A percentile compares a stretch with the other conserved stretches of the same genome.
Evolutionary conservation across 2,329 filamentous ascomycete genomes (phyloP).

Genomic region (Penicillium griseofulvum): DNA sequence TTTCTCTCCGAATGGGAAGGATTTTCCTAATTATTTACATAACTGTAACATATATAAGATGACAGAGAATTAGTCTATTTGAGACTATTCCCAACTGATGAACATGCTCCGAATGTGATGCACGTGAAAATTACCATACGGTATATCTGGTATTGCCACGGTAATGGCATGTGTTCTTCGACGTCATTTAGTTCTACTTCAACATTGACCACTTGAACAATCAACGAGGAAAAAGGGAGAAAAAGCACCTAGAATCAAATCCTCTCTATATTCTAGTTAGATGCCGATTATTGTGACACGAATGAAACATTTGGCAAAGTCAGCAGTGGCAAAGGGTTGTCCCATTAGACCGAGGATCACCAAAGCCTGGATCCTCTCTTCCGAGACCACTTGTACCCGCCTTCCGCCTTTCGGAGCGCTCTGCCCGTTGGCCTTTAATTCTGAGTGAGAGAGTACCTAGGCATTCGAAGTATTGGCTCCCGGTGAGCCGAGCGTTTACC

Average conservation of each 20-base stretch:
- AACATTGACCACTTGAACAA: background rate
- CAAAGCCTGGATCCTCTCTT: conserved; percentile 37
- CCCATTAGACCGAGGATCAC: conserved; percentile 43
- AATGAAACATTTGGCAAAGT: background rate
- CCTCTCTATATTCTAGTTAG: background rate
- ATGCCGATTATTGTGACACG: conserved; percentile 10
- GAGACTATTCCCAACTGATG: background rate
- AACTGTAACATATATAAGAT: background rate
- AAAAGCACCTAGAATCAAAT: background rate
- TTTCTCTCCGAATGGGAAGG: background rate
- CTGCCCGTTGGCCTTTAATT: conserved; percentile 19
- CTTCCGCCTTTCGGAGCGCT: conserved; percentile 26
- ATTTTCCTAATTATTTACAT: too few species aligned
- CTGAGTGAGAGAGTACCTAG: conserved; percentile 16
- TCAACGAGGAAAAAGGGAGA: background rate
- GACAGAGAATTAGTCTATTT: background rate
- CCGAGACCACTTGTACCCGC: conserved; percentile 33
- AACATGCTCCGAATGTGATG: background rate
- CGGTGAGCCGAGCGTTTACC: conserved; percentile 44
- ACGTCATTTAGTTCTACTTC: conserved; percentile 19
- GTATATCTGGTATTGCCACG: conserved; percentile 18
- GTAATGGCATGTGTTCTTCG: conserved; percentile 16
- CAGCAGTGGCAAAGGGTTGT: conserved; percentile 14
- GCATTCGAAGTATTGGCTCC: conserved; percentile 23
- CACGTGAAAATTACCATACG: conserved; percentile 22